phyloP scores from a whole-genome alignment of 306 rosid species.

The Trichosanthes truncata region DNA sequence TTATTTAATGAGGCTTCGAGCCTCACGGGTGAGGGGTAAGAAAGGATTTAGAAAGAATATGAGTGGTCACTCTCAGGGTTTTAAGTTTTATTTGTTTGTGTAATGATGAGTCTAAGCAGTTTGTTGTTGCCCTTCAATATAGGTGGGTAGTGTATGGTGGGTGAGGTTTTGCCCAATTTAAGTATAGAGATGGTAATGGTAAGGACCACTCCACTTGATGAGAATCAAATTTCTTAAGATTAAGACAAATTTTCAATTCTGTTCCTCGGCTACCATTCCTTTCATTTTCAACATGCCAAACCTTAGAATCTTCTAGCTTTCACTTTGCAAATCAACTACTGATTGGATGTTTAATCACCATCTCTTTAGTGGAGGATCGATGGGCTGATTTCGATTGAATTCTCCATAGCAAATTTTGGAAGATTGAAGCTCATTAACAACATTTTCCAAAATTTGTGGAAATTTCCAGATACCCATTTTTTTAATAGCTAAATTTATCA shows the following conservation, averaged over 20 bases:
- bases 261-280: constrained; percentile 6
- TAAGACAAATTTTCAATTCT: not conserved
- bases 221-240: not conserved
- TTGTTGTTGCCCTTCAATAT: constrained; percentile 2
- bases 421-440: not conserved
- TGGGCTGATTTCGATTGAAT: not conserved
- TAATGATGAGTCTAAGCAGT: not conserved
- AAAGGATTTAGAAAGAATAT: not conserved
- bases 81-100: not conserved
- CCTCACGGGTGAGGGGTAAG: not conserved
- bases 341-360: not conserved
- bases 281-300: not conserved
- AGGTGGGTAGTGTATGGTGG: not conserved
- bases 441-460: not conserved
- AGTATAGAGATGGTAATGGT: not conserved
- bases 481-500: too few species aligned
- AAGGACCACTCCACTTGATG: not conserved
- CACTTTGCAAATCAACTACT: not conserved
- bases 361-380: not conserved
- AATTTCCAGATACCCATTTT: too few species aligned
- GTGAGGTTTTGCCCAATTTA: not conserved
- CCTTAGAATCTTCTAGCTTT: not conserved
- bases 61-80: constrained; percentile 1
- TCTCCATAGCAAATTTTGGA: not conserved
- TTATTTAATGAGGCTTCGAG: not conserved